A percentile compares a stretch with the other conserved stretches of the same genome.
Evolutionary conservation across 1,284 basidiomycete genomes (phyloP).

Genomic region (Schizophyllum amplum): DNA sequence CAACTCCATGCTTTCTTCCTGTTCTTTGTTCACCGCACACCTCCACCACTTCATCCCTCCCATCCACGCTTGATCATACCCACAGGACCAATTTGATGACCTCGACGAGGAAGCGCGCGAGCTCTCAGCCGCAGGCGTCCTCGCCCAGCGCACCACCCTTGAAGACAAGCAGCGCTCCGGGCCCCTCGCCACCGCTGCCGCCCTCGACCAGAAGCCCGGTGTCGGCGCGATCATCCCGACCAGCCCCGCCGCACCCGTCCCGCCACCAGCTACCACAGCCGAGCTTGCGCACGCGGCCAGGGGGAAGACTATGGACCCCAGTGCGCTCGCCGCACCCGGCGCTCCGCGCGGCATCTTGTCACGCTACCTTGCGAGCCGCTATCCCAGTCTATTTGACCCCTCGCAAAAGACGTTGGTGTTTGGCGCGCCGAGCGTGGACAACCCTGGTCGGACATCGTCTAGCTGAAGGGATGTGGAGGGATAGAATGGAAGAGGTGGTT

Average conservation of each 20-base stretch:
- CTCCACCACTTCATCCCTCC: not conserved
- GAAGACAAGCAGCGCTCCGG: conserved; percentile 22
- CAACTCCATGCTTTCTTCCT: not conserved
- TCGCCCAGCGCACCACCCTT: conserved; percentile 18
- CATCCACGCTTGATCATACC: not conserved
- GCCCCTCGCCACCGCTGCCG: conserved; percentile 16
- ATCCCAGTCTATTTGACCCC: conserved; percentile 50
- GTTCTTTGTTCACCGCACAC: not conserved
- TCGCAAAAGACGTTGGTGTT: conserved; percentile 51
- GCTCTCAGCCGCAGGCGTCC: conserved; percentile 30
- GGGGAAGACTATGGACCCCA: not conserved
- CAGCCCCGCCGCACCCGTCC: conserved; percentile 3
- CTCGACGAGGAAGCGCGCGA: conserved; percentile 68
- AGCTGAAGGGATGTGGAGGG: conserved; percentile 10
- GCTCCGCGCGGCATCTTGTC: conserved; percentile 32
- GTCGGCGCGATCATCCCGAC: not conserved
- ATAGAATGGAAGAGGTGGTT: not conserved
- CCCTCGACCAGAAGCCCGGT: conserved; percentile 4
- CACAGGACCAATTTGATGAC: conserved; percentile 74
- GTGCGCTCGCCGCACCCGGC: conserved; percentile 5
- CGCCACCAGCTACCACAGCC: conserved; percentile 1
- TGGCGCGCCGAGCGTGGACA: conserved; percentile 63
- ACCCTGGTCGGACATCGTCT: conserved; percentile 27
- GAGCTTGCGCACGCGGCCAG: conserved; percentile 2
- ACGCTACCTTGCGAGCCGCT: conserved; percentile 32